Base-by-base conservation (phyloP, 768 basidiomycete species). In the Wakefieldia striispora region DNA sequence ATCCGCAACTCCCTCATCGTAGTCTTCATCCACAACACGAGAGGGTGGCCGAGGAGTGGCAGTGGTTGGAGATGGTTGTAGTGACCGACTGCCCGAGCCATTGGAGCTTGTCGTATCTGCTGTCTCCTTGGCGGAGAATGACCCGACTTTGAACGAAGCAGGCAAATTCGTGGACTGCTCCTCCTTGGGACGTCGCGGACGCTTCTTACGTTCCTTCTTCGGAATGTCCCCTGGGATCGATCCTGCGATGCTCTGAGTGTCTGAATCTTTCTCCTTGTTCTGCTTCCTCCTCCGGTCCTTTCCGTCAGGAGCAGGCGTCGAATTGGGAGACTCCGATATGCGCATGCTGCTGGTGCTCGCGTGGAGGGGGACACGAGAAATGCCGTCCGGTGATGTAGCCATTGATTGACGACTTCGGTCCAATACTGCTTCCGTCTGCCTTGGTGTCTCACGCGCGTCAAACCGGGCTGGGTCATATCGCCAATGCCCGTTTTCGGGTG, bases 1-100 rank as follows among this genome's bases (percentile, higher is more conserved):
- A 57, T 92, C 91, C 4, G 90, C 83, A n/a, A 84, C 88, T 21
- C 87, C 89, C 66, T 94, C 94, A 58, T 98, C 94, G 58, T 97
- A 97, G 59, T 97, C 89, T 57, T 98, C 94, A 60, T 97, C 92
- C 16, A 95, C 78, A 2, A 80, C 71, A 7, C 94, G 77, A 11
- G 82, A 73, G 7, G 85, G 83, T 16, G 82, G 78, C 33, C 80
- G 70, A 45, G 82, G 78, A 7, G 77, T 76, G 17, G 75, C 78
- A 49, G 76, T 80, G 2, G 80, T 88, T 1, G 88, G 86, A 26
- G 84, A 88, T 2, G 86, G 87, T 56, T 87, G 86, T 35, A 83
- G 72, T 1, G 86, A 88, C 24, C 85, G 72, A 45, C 67, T 74
- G 1, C 79, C 78, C 21, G 83, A 83, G 13, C 81, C 79, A 50